These are phyloP conservation scores for Rhynchosporium secalis DNA, from an alignment of 2,329 filamentous ascomycete genomes.

Conservation along the genomic window DNA sequence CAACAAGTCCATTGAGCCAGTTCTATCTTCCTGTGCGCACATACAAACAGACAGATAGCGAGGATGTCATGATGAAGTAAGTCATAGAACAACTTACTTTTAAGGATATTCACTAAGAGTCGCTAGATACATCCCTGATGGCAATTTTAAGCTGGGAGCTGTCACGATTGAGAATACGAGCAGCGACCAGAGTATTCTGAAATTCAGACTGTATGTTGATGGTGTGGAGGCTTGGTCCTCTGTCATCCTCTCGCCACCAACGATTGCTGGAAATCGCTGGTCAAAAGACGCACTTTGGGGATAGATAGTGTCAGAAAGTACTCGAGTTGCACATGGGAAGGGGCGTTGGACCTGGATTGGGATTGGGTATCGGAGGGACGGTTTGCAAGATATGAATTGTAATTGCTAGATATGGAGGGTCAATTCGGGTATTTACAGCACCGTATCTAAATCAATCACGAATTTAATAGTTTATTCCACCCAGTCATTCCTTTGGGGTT, in stretches of 20 bases:
- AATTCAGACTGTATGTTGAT: slow-evolving; percentile 81
- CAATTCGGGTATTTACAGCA: neutral
- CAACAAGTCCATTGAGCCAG: slow-evolving; percentile 86
- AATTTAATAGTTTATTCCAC: neutral
- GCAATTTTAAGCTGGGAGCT: slow-evolving; percentile 85
- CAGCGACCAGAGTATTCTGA: slow-evolving; percentile 69
- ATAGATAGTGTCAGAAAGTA: slow-evolving; percentile 25
- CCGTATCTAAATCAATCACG: neutral
- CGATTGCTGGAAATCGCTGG: slow-evolving; percentile 30
- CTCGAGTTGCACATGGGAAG: neutral
- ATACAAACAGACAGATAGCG: slow-evolving; percentile 76
- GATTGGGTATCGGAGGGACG: neutral
- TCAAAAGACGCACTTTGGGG: slow-evolving; percentile 39
- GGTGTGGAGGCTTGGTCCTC: slow-evolving; percentile 76
- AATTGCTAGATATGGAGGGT: neutral
- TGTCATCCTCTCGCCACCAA: slow-evolving; percentile 50
- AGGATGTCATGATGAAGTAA: slow-evolving; percentile 84
- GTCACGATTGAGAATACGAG: slow-evolving; percentile 73
- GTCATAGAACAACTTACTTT: slow-evolving; percentile 37
- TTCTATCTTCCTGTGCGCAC: slow-evolving; percentile 87
- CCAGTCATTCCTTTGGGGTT: neutral
- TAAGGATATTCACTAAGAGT: neutral
- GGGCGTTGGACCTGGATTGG: slow-evolving; percentile 9
- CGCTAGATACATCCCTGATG: slow-evolving; percentile 72
- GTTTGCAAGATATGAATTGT: neutral